Percentiles rank a stretch among this genome's conserved stretches.
phyloP scores from a whole-genome alignment of 2,329 filamentous ascomycete species.

The Fusarium begoniae region DNA sequence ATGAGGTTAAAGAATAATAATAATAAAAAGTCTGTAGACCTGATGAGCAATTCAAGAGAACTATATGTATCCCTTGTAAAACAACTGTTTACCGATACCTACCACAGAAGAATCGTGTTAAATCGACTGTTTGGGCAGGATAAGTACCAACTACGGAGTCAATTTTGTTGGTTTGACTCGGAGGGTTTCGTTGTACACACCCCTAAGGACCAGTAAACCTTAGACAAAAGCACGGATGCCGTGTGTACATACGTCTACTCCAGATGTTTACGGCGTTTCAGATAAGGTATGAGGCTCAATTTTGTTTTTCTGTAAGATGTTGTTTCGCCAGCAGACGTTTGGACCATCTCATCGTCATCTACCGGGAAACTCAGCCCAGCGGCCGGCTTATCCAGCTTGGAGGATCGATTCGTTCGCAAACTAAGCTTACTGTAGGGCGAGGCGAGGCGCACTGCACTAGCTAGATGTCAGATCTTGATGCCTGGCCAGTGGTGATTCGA shows the following conservation, averaged over 20 bases:
- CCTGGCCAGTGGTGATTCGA: background rate
- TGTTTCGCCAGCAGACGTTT: constrained; percentile 1
- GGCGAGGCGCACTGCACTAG: constrained; percentile 3
- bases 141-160: background rate
- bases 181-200: background rate
- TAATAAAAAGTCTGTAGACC: background rate
- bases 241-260: background rate
- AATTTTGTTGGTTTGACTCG: background rate
- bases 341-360: background rate
- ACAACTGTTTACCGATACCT: background rate
- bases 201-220: background rate
- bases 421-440: constrained; percentile 6
- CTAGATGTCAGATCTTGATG: constrained; percentile 19
- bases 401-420: background rate
- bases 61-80: background rate
- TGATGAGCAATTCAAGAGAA: background rate
- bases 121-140: background rate
- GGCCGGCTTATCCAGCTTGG: constrained; percentile 1
- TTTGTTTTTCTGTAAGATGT: background rate
- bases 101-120: background rate
- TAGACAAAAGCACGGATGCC: background rate
- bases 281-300: constrained; percentile 11
- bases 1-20: background rate
- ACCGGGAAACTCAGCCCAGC: constrained; percentile 34
- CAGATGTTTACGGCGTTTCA: constrained; percentile 13